Evolutionary conservation across 306 rosid species (phyloP).

Genomic region (Citrullus mucosospermus): DNA sequence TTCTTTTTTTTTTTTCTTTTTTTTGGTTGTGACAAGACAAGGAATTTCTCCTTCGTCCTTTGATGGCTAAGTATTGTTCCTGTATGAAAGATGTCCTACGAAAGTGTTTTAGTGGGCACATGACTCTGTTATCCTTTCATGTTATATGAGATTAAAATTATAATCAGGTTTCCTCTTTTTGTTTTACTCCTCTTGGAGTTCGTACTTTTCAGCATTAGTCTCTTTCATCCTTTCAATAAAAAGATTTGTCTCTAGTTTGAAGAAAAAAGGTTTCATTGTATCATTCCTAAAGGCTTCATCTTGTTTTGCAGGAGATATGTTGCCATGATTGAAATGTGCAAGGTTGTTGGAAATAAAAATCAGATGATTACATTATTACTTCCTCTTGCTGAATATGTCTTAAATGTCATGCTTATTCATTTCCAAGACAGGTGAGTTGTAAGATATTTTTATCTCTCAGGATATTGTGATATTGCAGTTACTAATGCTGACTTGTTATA

Average conservation of each 20-base stretch:
- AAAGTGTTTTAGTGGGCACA: neutral
- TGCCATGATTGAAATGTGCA: conserved; percentile 95
- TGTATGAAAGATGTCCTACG: neutral
- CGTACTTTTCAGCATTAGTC: too few species aligned
- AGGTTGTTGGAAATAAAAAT: conserved; percentile 61
- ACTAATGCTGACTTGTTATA: neutral
- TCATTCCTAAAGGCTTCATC: conserved; percentile 8
- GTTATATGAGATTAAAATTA: neutral
- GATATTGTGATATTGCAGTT: neutral
- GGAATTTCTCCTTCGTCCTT: neutral
- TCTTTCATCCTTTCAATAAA: too few species aligned
- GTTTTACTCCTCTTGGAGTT: too few species aligned
- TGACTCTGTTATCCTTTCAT: neutral
- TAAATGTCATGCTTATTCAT: conserved; percentile 69
- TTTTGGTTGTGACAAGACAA: neutral
- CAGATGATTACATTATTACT: conserved; percentile 54
- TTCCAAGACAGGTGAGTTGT: conserved; percentile 57
- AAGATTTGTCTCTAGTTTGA: too few species aligned
- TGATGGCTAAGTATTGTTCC: neutral
- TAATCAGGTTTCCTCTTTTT: too few species aligned
- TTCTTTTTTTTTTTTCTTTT: too few species aligned
- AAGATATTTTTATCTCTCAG: neutral
- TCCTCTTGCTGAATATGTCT: conserved; percentile 63
- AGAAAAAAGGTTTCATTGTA: neutral
- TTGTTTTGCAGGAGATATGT: conserved; percentile 63